Evolutionary conservation across 2,329 filamentous ascomycete genomes (phyloP).

Genomic region (Stagonosporopsis chrysanthemi): DNA sequence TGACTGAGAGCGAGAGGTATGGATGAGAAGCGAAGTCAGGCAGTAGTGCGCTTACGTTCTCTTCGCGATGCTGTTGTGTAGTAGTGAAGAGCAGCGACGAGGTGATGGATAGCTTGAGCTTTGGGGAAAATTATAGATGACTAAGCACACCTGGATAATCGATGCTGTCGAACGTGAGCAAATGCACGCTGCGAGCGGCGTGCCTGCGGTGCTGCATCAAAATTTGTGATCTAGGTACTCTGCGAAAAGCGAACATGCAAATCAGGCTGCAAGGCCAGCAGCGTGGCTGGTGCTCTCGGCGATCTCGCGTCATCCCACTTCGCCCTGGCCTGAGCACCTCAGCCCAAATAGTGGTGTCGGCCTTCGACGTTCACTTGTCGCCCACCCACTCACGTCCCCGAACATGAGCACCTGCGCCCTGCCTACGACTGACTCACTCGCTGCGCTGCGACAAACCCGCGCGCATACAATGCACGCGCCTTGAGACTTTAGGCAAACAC

Average conservation of each 20-base stretch:
- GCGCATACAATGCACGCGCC: conserved; percentile 32
- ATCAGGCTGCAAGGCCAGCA: neutral
- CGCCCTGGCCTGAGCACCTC: conserved; percentile 12
- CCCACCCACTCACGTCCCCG: conserved; percentile 18
- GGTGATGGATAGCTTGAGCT: conserved; percentile 6
- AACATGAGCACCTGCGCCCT: conserved; percentile 26
- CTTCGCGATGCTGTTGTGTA: neutral
- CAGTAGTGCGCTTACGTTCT: neutral
- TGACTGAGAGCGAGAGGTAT: too few species aligned
- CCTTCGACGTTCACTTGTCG: conserved; percentile 7
- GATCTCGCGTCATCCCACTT: conserved; percentile 18
- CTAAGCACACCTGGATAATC: conserved; percentile 22
- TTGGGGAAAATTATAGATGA: conserved; percentile 24
- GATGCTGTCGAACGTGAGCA: neutral
- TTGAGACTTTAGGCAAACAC: conserved; percentile 24
- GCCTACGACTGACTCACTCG: conserved; percentile 22
- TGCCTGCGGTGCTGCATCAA: neutral
- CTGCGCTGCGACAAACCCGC: conserved; percentile 30
- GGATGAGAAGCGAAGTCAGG: neutral
- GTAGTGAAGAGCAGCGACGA: neutral
- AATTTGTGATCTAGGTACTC: neutral
- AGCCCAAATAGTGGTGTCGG: conserved; percentile 16
- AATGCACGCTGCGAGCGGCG: neutral
- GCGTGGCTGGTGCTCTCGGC: conserved; percentile 11
- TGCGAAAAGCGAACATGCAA: neutral